Conservation (phyloP, 805 yeast genomes). For the Saturnispora diversa region DNA sequence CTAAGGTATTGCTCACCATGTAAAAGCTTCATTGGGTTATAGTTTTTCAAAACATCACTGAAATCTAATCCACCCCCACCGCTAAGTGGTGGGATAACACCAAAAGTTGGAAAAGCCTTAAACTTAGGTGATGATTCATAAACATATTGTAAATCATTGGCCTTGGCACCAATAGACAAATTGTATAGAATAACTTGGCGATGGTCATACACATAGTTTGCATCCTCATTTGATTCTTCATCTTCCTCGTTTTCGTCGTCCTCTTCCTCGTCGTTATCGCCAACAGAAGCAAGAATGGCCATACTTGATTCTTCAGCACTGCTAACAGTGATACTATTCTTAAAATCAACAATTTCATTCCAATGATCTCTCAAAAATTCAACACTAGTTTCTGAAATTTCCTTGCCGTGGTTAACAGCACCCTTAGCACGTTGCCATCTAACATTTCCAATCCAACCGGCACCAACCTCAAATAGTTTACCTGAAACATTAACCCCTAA, state of each 20-base stretch:
- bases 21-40: constrained; percentile 79
- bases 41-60: constrained; percentile 59
- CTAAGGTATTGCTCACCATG: constrained; percentile 95
- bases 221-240: constrained; percentile 35
- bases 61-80: constrained; percentile 50
- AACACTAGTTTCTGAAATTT: constrained; percentile 36
- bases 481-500: constrained; percentile 53
- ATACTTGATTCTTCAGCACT: constrained; percentile 70
- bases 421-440: constrained; percentile 95
- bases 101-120: constrained; percentile 82
- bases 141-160: constrained; percentile 65
- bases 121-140: constrained; percentile 73
- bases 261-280: constrained; percentile 38
- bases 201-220: constrained; percentile 51
- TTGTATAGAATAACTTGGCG: constrained; percentile 78
- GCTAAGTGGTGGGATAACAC: constrained; percentile 79
- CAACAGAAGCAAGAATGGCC: constrained; percentile 65
- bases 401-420: constrained; percentile 49
- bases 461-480: constrained; percentile 84
- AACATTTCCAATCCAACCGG: constrained; percentile 93
- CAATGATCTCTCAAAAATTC: constrained; percentile 69
- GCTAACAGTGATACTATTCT: constrained; percentile 43
- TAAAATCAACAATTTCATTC: constrained; percentile 59
- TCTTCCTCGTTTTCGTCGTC: constrained; percentile 42
- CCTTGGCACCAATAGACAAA: constrained; percentile 79